A percentile compares a stretch with the other conserved stretches of the same genome.
phyloP scores from a whole-genome alignment of 2,329 filamentous ascomycete species.

The Penicillium janthinellum region DNA sequence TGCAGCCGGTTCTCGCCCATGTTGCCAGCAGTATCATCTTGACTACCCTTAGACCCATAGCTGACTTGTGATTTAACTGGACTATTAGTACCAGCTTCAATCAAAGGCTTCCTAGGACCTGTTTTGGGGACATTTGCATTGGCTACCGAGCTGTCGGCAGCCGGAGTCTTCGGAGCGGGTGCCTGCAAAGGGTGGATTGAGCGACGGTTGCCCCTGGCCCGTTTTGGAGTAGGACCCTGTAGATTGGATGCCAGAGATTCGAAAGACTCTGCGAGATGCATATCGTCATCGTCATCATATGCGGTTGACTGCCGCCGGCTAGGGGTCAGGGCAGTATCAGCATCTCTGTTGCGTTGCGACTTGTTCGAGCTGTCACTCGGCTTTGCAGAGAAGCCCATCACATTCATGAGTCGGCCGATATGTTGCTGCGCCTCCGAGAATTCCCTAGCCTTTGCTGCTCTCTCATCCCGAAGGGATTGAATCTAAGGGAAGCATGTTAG shows the following conservation, averaged over 20 bases:
- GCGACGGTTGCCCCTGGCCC: slow-evolving; percentile 27
- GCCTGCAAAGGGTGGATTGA: slow-evolving; percentile 17
- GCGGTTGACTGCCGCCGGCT: slow-evolving; percentile 19
- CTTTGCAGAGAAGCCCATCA: slow-evolving; percentile 40
- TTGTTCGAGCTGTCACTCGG: slow-evolving; percentile 22
- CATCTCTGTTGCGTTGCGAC: slow-evolving; percentile 12
- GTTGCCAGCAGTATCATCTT: slow-evolving; percentile 2
- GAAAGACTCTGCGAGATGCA: slow-evolving; percentile 26
- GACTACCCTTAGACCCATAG: slow-evolving; percentile 13
- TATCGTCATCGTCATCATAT: slow-evolving; percentile 19
- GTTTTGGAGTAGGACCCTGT: slow-evolving; percentile 31
- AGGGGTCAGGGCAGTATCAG: slow-evolving; percentile 12
- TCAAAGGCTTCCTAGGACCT: slow-evolving; percentile 26
- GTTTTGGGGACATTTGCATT: slow-evolving; percentile 2
- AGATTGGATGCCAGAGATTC: slow-evolving; percentile 22
- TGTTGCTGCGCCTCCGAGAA: slow-evolving; percentile 45
- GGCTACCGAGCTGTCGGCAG: neutral
- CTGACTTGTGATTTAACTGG: slow-evolving; percentile 25
- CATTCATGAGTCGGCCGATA: slow-evolving; percentile 41
- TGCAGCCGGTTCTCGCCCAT: slow-evolving; percentile 29
- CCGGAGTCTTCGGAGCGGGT: slow-evolving; percentile 5
- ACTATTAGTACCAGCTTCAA: slow-evolving; percentile 31
- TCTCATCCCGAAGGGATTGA: slow-evolving; percentile 38
- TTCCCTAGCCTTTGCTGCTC: slow-evolving; percentile 41
- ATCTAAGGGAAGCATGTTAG: slow-evolving; percentile 24